Base-by-base conservation (phyloP, 257 asterid genomes). In the Fraxinus quadrangulata region DNA sequence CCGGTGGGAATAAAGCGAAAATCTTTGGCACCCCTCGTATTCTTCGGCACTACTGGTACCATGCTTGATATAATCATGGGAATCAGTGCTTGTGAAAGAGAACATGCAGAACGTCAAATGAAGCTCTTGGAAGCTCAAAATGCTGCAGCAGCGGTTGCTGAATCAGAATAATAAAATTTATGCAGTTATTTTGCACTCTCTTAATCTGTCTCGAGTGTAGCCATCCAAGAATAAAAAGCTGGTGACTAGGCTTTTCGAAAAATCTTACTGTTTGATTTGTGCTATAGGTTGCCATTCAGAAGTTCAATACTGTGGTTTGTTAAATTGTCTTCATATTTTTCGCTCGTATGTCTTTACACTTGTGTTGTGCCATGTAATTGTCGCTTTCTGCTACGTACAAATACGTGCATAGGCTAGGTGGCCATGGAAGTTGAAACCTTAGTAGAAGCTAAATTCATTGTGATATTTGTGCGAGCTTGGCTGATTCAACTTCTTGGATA, bases 21-120 rank as follows among this genome's bases (percentile, higher is more conserved):
- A 84, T 90, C 96, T 3, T 77, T 92, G 85, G 90, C 90, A 8
- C 99, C 99, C 65, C 96, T 93, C 0, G 99, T 95, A 47, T 95
- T 93, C 85, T 91, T 95, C 59, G 99, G 99, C 75, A 93, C 99
- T 28, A 93, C 99, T 1, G 98, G 99, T 4, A 93, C 99, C 66
- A 93, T 95, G 99, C 96, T 95, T 12, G 98, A 93, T 76, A 93
- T 95, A 77, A 90, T 95, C 59, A 87, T 95, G 99, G 97, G 98
- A 54, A 87, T 95, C 77, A 87, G 81, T 75, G 97, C 96, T 9
- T 93, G 99, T 78, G 98, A 93, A 83, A 93, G 96, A 71, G 99
- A 95, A 82, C 97, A 93, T 2, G 97, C 98, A 0, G 98, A 95
- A 76, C 96, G 92, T 70, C 96, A 91, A 49, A 90, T 86, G 92